phyloP scores from a whole-genome alignment of 129 eudicot species.

The Flaveria brownii region DNA sequence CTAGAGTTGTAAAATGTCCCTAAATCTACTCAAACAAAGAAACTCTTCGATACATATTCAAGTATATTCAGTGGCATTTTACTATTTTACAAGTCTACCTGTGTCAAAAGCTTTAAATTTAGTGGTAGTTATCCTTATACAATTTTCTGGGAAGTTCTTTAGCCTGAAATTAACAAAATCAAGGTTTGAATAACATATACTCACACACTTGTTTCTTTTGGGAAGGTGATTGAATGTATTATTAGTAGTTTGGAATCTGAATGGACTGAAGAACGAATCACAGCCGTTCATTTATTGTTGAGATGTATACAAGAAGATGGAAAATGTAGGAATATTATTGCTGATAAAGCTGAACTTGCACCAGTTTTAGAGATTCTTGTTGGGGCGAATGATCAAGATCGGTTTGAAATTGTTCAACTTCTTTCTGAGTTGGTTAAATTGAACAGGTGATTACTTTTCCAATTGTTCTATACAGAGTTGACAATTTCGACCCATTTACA shows the following conservation, averaged over 20 bases:
- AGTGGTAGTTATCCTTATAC: background rate
- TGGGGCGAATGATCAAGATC: constrained; percentile 47
- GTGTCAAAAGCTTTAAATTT: background rate
- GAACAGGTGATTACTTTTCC: constrained; percentile 53
- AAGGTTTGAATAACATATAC: background rate
- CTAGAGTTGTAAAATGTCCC: background rate
- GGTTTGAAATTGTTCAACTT: constrained; percentile 68
- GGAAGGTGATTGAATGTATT: constrained; percentile 46
- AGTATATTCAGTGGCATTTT: background rate
- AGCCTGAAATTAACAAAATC: background rate
- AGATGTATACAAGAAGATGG: constrained; percentile 77
- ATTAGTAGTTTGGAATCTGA: constrained; percentile 50
- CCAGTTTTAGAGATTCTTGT: constrained; percentile 59
- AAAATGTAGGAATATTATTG: constrained; percentile 62
- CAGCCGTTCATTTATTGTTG: constrained; percentile 58
- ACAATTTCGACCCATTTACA: background rate
- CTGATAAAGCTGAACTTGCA: constrained; percentile 69
- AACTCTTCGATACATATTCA: background rate
- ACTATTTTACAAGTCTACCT: background rate
- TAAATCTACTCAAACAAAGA: background rate
- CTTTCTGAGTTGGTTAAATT: constrained; percentile 71
- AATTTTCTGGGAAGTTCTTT: background rate
- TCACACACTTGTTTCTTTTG: constrained; percentile 11
- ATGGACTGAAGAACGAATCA: constrained; percentile 51
- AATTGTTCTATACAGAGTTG: background rate